phyloP scores from a whole-genome alignment of 2,329 filamentous ascomycete genomes.

The Monilinia vaccinii-corymbosi region DNA sequence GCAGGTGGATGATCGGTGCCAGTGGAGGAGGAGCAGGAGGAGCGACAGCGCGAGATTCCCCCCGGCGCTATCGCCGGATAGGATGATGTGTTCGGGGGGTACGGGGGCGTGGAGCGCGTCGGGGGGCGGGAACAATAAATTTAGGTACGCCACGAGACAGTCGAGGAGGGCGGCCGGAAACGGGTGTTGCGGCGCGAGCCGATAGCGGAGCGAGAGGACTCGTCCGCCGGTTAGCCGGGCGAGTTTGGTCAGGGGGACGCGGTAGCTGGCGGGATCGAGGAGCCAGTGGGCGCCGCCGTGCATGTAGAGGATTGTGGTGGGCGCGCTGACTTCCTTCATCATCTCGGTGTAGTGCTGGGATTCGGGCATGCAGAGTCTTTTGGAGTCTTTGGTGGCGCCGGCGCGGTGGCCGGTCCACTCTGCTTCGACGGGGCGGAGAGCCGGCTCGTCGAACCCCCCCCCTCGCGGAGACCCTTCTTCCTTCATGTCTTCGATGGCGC shows the following conservation, averaged over 20 bases:
- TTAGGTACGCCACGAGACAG: constrained; percentile 62
- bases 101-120: constrained; percentile 50
- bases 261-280: constrained; percentile 60
- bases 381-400: constrained; percentile 39
- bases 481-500: constrained; percentile 47
- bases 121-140: constrained; percentile 39
- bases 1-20: constrained; percentile 49
- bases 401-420: constrained; percentile 70
- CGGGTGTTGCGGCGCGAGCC: constrained; percentile 63
- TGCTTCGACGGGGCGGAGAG: constrained; percentile 49
- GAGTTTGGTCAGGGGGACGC: constrained; percentile 47
- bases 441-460: constrained; percentile 37
- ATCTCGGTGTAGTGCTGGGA: constrained; percentile 54
- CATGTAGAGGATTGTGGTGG: constrained; percentile 61
- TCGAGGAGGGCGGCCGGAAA: constrained; percentile 71
- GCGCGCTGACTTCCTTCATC: constrained; percentile 56
- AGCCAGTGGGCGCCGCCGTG: constrained; percentile 70
- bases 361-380: constrained; percentile 49
- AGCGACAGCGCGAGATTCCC: constrained; percentile 61
- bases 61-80: constrained; percentile 66
- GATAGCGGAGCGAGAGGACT: constrained; percentile 58
- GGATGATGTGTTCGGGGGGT: constrained; percentile 54
- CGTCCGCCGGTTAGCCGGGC: constrained; percentile 60
- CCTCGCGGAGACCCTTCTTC: constrained; percentile 12
- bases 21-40: constrained; percentile 58